phyloP scores from a whole-genome alignment of 208 protist species.

The Tritrichomonas foetus region DNA sequence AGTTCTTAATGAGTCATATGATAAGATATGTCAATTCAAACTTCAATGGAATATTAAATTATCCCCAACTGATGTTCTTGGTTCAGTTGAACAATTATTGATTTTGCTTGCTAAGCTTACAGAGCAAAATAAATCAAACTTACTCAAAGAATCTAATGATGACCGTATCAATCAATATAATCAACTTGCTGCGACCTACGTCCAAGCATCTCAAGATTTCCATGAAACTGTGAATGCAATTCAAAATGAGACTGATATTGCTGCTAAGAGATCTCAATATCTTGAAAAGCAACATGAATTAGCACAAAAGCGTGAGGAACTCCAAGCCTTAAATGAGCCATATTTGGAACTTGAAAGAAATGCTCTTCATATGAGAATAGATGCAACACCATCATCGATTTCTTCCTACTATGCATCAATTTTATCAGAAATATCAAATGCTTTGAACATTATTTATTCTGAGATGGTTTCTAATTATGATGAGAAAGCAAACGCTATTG shows the following conservation, averaged over 20 bases:
- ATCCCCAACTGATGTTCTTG: background rate
- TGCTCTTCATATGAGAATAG: background rate
- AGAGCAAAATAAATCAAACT: background rate
- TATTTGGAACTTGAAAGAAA: constrained; percentile 11
- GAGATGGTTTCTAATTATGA: background rate
- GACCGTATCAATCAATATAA: background rate
- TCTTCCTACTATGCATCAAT: background rate
- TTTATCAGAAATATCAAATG: background rate
- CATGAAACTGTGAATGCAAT: background rate
- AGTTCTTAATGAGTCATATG: background rate
- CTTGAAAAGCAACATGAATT: background rate
- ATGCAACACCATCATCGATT: background rate
- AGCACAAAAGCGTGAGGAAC: background rate
- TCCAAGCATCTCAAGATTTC: background rate
- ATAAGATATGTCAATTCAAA: background rate
- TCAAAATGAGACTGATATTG: background rate
- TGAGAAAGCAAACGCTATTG: too few species aligned
- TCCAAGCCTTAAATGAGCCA: background rate
- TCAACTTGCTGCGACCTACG: background rate
- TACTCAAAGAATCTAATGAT: background rate
- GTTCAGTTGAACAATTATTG: background rate
- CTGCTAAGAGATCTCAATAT: background rate
- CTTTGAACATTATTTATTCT: background rate
- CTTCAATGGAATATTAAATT: background rate
- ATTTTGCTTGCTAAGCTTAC: background rate